phyloP scores from a whole-genome alignment of 306 rosid species.

The Corylus avellana region DNA sequence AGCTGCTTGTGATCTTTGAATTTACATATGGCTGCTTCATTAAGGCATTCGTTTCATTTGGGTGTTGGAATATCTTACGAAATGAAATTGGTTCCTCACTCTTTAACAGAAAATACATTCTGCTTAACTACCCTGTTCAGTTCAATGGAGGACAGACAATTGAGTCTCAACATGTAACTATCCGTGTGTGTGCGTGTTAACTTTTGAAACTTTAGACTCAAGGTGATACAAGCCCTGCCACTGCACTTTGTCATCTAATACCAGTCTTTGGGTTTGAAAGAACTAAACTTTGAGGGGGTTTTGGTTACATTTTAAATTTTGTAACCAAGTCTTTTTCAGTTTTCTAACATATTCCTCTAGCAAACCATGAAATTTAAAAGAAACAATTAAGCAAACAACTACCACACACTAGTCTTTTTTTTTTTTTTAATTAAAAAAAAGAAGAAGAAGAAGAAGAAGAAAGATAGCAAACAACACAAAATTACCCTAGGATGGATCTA shows the following conservation, averaged over 20 bases:
- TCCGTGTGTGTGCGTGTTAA: not conserved
- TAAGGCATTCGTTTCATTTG: not conserved
- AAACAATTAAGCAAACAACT: too few species aligned
- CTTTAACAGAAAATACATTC: not conserved
- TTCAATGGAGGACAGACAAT: not conserved
- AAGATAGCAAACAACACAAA: too few species aligned
- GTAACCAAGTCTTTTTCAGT: too few species aligned
- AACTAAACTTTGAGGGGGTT: not conserved
- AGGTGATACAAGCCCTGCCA: not conserved
- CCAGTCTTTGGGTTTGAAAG: not conserved
- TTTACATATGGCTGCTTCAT: not conserved
- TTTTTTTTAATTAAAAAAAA: too few species aligned
- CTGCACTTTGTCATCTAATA: not conserved
- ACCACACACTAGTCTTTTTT: too few species aligned
- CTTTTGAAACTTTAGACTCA: not conserved
- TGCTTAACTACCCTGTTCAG: not conserved
- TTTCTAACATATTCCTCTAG: too few species aligned
- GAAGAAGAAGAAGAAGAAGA: too few species aligned
- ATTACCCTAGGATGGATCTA: too few species aligned
- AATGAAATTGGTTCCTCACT: not conserved
- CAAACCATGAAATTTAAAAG: too few species aligned
- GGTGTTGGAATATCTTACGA: not conserved
- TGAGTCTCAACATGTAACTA: not conserved
- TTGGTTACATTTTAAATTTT: not conserved
- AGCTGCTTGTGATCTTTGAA: not conserved